Evolutionary conservation across 2,329 filamentous ascomycete species (phyloP).

Genomic region (Teratosphaeria gauchensis): DNA sequence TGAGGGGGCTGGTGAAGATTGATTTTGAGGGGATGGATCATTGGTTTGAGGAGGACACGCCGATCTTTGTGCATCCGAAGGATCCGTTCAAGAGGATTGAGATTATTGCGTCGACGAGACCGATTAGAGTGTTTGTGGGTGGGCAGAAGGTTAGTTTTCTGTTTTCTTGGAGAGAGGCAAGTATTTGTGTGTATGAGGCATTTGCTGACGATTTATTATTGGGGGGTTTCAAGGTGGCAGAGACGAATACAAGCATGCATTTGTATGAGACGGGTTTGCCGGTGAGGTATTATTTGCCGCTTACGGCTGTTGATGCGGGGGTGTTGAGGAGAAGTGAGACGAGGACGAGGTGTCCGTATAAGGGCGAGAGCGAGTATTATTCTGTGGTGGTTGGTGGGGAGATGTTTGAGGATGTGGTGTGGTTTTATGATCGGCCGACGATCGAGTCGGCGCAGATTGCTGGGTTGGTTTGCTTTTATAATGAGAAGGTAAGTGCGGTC

Average conservation of each 20-base stretch:
- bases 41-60: slow-evolving; percentile 51
- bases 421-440: slow-evolving; percentile 53
- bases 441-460: slow-evolving; percentile 47
- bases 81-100: slow-evolving; percentile 59
- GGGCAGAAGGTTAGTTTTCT: slow-evolving; percentile 26
- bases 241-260: slow-evolving; percentile 39
- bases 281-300: slow-evolving; percentile 50
- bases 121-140: slow-evolving; percentile 41
- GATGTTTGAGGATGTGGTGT: slow-evolving; percentile 44
- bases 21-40: slow-evolving; percentile 25
- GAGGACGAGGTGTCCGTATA: slow-evolving; percentile 55
- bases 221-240: slow-evolving; percentile 29
- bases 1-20: slow-evolving; percentile 18
- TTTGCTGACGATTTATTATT: not conserved
- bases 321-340: slow-evolving; percentile 43
- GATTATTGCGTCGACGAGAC: slow-evolving; percentile 46
- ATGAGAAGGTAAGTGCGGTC: slow-evolving; percentile 42
- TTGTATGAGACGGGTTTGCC: slow-evolving; percentile 53
- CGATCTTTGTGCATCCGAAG: slow-evolving; percentile 54
- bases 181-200: not conserved
- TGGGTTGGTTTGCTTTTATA: slow-evolving; percentile 46
- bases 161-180: not conserved
- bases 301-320: slow-evolving; percentile 39
- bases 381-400: slow-evolving; percentile 37
- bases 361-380: slow-evolving; percentile 56